A percentile compares a stretch with the other conserved stretches of the same genome.
phyloP scores from a whole-genome alignment of 352 stramenopile species.

The Halophytophthora batemanensis region DNA sequence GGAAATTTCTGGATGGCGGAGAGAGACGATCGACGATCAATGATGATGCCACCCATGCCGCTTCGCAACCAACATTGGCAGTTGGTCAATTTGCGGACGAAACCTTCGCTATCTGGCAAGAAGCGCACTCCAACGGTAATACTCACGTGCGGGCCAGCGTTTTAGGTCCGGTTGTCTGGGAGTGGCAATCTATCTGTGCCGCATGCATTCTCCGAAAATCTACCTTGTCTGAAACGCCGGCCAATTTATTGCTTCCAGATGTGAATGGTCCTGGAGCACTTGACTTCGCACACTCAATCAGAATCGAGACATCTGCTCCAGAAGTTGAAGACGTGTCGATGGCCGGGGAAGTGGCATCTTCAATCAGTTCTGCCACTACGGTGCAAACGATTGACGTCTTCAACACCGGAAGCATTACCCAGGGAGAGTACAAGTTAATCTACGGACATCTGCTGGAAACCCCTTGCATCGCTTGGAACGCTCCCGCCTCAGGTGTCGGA shows the following conservation, averaged over 20 bases:
- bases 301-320: slow-evolving; percentile 52
- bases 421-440: slow-evolving; percentile 51
- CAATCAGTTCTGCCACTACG: slow-evolving; percentile 29
- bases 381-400: slow-evolving; percentile 65
- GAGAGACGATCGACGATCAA: slow-evolving; percentile 37
- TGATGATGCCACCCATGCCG: slow-evolving; percentile 27
- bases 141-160: slow-evolving; percentile 33
- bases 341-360: slow-evolving; percentile 28
- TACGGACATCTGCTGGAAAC: slow-evolving; percentile 40
- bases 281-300: slow-evolving; percentile 46
- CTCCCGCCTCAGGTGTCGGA: slow-evolving; percentile 17
- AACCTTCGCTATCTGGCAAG: slow-evolving; percentile 43
- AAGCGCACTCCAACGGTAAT: slow-evolving; percentile 31
- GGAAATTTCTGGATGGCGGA: slow-evolving; percentile 46
- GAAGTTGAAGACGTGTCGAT: slow-evolving; percentile 32
- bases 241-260: slow-evolving; percentile 45
- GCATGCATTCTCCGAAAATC: slow-evolving; percentile 46
- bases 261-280: slow-evolving; percentile 45
- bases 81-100: slow-evolving; percentile 5
- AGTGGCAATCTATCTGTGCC: slow-evolving; percentile 56
- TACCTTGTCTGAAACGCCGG: slow-evolving; percentile 25
- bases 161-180: slow-evolving; percentile 4
- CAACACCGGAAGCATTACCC: slow-evolving; percentile 36
- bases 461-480: slow-evolving; percentile 58
- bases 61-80: slow-evolving; percentile 24